These are phyloP conservation scores for Colletotrichum brevisporum DNA, from an alignment of 2,329 filamentous ascomycete species.

Conservation along the genomic window DNA sequence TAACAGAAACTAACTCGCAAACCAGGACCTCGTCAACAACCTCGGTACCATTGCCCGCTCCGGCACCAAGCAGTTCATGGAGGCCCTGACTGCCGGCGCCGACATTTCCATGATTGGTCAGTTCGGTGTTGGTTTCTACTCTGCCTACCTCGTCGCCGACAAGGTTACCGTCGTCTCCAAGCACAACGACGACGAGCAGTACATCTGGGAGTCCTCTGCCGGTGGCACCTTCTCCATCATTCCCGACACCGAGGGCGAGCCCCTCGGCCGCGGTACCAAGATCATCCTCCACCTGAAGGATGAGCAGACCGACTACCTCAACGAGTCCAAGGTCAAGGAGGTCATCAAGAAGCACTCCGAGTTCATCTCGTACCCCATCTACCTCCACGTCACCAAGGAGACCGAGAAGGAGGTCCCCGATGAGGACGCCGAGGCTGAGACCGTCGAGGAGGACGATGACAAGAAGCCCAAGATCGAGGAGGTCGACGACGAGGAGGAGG, in stretches of 20 bases:
- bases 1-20: slow-evolving; percentile 52
- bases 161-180: slow-evolving; percentile 96
- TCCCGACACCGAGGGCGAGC: slow-evolving; percentile 91
- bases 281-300: slow-evolving; percentile 99
- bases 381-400: slow-evolving; percentile 99
- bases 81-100: slow-evolving; percentile 96
- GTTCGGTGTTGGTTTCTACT: slow-evolving; percentile 99
- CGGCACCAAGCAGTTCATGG: slow-evolving; percentile 99
- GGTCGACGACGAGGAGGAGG: slow-evolving; percentile 87
- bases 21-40: slow-evolving; percentile 98
- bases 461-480: slow-evolving; percentile 98
- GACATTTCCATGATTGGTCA: slow-evolving; percentile 99
- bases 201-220: slow-evolving; percentile 98
- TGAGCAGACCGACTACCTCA: slow-evolving; percentile 97
- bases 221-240: slow-evolving; percentile 97
- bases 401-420: slow-evolving; percentile 98
- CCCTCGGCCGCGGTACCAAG: slow-evolving; percentile 94
- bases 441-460: slow-evolving; percentile 78
- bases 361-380: slow-evolving; percentile 99
- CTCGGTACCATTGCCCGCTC: slow-evolving; percentile 99
- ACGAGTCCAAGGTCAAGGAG: slow-evolving; percentile 99
- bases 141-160: slow-evolving; percentile 99
- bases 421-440: slow-evolving; percentile 87
- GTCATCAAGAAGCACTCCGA: slow-evolving; percentile 99
- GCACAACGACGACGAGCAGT: slow-evolving; percentile 99